phyloP scores from a whole-genome alignment of 441 rosid genomes.

The Erodium trifolium region DNA sequence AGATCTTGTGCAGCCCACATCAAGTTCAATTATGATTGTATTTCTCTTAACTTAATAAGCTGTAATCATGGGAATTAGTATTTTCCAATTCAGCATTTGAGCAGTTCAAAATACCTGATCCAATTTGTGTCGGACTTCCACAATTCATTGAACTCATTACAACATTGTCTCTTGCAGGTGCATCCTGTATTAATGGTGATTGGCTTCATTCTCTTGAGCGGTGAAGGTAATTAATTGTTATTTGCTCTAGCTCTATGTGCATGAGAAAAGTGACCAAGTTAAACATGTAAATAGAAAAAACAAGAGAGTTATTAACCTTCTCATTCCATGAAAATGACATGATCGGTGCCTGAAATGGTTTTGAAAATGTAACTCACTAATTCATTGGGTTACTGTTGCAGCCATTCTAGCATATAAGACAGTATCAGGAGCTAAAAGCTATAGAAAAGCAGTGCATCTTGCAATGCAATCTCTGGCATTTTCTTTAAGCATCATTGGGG shows the following conservation, averaged over 20 bases:
- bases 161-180: slow-evolving; percentile 32
- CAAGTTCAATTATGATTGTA: not conserved
- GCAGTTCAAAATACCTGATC: not conserved
- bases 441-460: slow-evolving; percentile 16
- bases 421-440: slow-evolving; percentile 16
- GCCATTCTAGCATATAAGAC: slow-evolving; percentile 22
- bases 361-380: not conserved
- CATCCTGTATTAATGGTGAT: slow-evolving; percentile 88
- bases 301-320: not conserved
- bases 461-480: slow-evolving; percentile 16
- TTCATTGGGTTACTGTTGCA: slow-evolving; percentile 12
- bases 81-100: not conserved
- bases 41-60: not conserved
- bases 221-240: slow-evolving; percentile 55
- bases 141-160: not conserved
- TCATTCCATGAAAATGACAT: not conserved
- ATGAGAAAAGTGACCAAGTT: not conserved
- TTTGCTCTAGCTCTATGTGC: not conserved
- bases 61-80: not conserved
- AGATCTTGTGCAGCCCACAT: not conserved
- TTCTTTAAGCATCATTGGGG: slow-evolving; percentile 15
- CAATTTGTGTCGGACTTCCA: not conserved
- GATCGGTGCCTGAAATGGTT: not conserved
- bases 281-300: not conserved
- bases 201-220: slow-evolving; percentile 79